phyloP scores from a whole-genome alignment of 148 eudicot genomes.

The Silene uniflora region DNA sequence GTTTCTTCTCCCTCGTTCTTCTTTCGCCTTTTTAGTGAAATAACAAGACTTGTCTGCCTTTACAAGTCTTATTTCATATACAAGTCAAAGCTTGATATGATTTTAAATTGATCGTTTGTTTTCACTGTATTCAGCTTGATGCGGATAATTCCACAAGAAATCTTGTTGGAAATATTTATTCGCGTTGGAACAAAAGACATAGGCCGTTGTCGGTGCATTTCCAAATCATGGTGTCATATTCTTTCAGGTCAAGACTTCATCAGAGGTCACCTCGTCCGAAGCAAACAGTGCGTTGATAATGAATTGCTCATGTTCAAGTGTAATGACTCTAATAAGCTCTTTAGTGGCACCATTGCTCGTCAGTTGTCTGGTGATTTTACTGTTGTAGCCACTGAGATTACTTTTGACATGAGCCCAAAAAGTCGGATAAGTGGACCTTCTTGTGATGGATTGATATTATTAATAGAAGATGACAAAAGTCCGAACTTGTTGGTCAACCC shows the following conservation, averaged over 20 bases:
- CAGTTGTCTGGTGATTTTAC: conserved; percentile 2
- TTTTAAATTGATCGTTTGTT: background rate
- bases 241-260: conserved; percentile 16
- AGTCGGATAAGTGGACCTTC: background rate
- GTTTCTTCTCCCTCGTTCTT: too few species aligned
- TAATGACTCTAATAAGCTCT: background rate
- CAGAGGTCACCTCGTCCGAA: conserved; percentile 15
- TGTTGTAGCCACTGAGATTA: background rate
- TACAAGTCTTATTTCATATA: background rate
- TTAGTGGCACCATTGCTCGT: background rate
- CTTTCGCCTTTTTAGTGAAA: too few species aligned
- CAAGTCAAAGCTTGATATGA: background rate
- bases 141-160: conserved; percentile 18
- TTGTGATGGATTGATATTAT: conserved; percentile 18
- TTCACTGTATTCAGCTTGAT: conserved; percentile 1
- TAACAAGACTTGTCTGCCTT: too few species aligned
- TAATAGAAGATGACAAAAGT: background rate
- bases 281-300: background rate
- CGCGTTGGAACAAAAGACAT: conserved; percentile 17
- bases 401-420: background rate
- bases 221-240: conserved; percentile 18
- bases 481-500: conserved; percentile 15
- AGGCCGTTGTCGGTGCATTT: conserved; percentile 23
- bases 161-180: conserved; percentile 6
- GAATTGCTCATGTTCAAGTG: conserved; percentile 2